Conservation (phyloP, 345 rosid genomes). For the Gossypium stocksii region DNA sequence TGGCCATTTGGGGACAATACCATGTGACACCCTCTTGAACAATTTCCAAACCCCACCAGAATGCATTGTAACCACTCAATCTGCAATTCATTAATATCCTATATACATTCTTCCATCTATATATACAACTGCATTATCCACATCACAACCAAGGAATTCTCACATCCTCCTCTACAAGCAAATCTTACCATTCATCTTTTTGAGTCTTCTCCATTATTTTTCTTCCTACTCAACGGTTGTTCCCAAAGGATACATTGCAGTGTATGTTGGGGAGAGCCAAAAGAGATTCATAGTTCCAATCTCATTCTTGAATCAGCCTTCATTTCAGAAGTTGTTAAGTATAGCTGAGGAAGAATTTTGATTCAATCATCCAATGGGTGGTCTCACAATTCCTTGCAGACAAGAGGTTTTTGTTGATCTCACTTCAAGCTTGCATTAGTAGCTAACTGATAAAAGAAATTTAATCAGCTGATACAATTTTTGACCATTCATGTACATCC, state of each 20-base stretch:
- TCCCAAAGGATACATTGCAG: slow-evolving; percentile 28
- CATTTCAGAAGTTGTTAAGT: slow-evolving; percentile 40
- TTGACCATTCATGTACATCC: slow-evolving; percentile 1
- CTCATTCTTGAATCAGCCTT: slow-evolving; percentile 35
- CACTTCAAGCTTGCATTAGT: slow-evolving; percentile 20
- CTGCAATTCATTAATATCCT: background rate
- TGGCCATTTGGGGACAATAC: too few species aligned
- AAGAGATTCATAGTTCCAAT: slow-evolving; percentile 44
- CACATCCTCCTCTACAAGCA: background rate
- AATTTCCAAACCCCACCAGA: background rate
- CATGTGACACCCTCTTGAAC: too few species aligned
- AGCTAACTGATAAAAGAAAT: background rate
- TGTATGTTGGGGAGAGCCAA: slow-evolving; percentile 15
- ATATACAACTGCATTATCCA: slow-evolving; percentile 5
- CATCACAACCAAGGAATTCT: slow-evolving; percentile 7
- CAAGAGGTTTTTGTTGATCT: slow-evolving; percentile 41
- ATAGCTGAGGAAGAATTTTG: slow-evolving; percentile 54
- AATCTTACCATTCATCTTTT: background rate
- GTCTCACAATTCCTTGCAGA: slow-evolving; percentile 49
- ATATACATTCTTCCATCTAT: slow-evolving; percentile 9
- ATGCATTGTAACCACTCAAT: slow-evolving; percentile 12
- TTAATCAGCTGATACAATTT: background rate
- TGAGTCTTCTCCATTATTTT: background rate
- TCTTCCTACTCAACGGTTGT: background rate
- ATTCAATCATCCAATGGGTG: slow-evolving; percentile 46